These are phyloP conservation scores for Huntiella moniliformis DNA, from an alignment of 2,329 filamentous ascomycete genomes.

Conservation along the genomic window DNA sequence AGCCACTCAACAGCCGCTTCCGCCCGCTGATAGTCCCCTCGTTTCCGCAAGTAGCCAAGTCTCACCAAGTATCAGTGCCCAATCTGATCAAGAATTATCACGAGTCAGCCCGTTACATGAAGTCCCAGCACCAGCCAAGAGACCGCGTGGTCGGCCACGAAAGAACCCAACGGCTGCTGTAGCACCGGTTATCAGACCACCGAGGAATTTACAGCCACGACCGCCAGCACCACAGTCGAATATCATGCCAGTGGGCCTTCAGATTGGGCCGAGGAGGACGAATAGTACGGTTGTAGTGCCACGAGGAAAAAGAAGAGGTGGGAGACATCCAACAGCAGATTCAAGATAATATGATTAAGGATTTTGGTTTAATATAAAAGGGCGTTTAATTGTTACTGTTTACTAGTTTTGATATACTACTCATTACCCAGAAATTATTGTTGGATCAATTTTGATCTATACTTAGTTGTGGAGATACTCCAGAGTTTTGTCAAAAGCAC, in stretches of 20 bases:
- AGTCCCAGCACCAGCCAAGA: neutral
- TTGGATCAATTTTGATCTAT: neutral
- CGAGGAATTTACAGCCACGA: neutral
- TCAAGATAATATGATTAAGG: neutral
- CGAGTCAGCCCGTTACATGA: neutral
- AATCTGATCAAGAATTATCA: neutral
- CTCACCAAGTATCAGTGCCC: neutral
- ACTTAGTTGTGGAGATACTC: conserved; percentile 19
- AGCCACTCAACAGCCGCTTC: neutral
- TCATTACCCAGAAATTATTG: neutral
- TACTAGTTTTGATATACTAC: neutral
- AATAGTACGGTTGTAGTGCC: neutral
- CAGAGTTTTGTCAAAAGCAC: conserved; percentile 57
- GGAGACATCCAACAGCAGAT: neutral
- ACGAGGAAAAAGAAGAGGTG: neutral
- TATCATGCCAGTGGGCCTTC: neutral
- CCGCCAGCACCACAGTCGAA: neutral
- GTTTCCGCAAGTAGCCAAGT: neutral
- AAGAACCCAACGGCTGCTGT: neutral
- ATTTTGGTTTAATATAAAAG: too few species aligned
- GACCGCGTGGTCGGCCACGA: conserved; percentile 1
- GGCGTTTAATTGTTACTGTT: neutral
- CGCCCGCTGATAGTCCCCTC: neutral
- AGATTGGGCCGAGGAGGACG: neutral
- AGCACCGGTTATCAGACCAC: neutral